phyloP scores from a whole-genome alignment of 768 basidiomycete species.

The Saitozyma sp. region DNA sequence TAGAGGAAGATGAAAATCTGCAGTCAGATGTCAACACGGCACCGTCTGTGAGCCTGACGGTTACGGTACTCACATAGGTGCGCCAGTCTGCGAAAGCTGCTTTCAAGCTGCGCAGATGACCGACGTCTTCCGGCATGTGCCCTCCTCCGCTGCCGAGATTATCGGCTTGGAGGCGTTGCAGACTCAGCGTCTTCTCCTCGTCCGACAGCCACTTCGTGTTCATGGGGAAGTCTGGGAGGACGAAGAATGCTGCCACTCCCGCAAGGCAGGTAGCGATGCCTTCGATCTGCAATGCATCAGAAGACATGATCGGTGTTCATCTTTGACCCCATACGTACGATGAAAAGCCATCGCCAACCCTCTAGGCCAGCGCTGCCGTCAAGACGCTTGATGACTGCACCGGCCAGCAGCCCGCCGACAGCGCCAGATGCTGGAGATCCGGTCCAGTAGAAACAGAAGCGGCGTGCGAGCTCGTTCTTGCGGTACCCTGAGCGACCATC shows the following conservation, averaged over 20 bases:
- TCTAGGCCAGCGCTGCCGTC: background rate
- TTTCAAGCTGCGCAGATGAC: slow-evolving; percentile 7
- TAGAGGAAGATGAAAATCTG: slow-evolving; percentile 15
- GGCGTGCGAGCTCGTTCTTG: slow-evolving; percentile 31
- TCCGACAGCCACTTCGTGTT: slow-evolving; percentile 41
- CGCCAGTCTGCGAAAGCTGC: slow-evolving; percentile 17
- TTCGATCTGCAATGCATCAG: no score
- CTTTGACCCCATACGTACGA: slow-evolving; percentile 9
- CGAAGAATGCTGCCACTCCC: no score
- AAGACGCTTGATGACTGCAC: slow-evolving; percentile 14
- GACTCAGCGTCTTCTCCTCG: slow-evolving; percentile 38
- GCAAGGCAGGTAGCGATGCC: no score
- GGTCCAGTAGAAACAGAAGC: slow-evolving; percentile 36
- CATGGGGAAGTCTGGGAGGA: slow-evolving; percentile 40
- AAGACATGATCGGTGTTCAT: no score
- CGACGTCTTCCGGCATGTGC: slow-evolving; percentile 10
- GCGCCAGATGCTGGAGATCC: slow-evolving; percentile 40
- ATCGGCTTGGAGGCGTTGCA: slow-evolving; percentile 17
- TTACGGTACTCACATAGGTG: no score
- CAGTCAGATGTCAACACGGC: no score
- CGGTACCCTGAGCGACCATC: slow-evolving; percentile 26
- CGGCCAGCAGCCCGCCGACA: slow-evolving; percentile 38
- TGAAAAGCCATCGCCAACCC: slow-evolving; percentile 19
- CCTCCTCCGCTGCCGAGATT: slow-evolving; percentile 10
- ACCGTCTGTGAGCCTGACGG: no score